Evolutionary conservation across 108 stramenopile species (phyloP).

Genomic region (Asterionellopsis glacialis): DNA sequence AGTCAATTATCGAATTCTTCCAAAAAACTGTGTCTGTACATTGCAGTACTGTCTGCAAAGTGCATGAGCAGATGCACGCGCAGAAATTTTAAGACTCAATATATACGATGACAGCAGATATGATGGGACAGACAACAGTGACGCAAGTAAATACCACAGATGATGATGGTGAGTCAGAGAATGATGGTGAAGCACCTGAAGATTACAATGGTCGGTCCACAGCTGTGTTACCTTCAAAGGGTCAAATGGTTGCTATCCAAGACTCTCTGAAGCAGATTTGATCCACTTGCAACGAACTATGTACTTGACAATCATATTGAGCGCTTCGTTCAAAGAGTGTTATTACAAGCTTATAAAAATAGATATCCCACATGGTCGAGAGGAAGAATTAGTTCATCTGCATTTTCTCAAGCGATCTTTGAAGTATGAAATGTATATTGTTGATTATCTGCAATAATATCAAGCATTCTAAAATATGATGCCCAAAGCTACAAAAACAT

Average conservation of each 20-base stretch:
- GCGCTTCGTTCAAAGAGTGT: constrained; percentile 96
- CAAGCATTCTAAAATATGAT: too few relatives aligned
- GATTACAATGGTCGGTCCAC: constrained; percentile 18
- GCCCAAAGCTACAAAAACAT: too few relatives aligned
- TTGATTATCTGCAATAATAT: too few relatives aligned
- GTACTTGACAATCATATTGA: constrained; percentile 98
- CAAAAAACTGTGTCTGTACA: too few relatives aligned
- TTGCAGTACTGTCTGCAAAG: too few relatives aligned
- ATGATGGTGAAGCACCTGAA: constrained; percentile 40
- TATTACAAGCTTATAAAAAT: constrained; percentile 96
- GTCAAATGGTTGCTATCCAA: constrained; percentile 28
- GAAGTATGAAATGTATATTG: too few relatives aligned
- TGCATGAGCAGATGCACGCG: constrained; percentile 82
- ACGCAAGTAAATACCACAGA: constrained; percentile 34
- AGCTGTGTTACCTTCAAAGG: constrained; percentile 5
- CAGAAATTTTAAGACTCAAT: constrained; percentile 89
- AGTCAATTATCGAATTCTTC: too few relatives aligned
- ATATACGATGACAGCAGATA: constrained; percentile 46
- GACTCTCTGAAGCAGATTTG: constrained; percentile 90
- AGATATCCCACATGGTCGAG: constrained; percentile 85
- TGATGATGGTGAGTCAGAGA: constrained; percentile 47
- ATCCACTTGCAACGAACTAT: constrained; percentile 96
- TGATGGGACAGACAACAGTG: constrained; percentile 37
- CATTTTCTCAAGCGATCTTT: too few relatives aligned
- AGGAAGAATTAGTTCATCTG: constrained; percentile 79